Conservation (phyloP, 2,329 filamentous ascomycete species). For the Xylariaceae sp. region DNA sequence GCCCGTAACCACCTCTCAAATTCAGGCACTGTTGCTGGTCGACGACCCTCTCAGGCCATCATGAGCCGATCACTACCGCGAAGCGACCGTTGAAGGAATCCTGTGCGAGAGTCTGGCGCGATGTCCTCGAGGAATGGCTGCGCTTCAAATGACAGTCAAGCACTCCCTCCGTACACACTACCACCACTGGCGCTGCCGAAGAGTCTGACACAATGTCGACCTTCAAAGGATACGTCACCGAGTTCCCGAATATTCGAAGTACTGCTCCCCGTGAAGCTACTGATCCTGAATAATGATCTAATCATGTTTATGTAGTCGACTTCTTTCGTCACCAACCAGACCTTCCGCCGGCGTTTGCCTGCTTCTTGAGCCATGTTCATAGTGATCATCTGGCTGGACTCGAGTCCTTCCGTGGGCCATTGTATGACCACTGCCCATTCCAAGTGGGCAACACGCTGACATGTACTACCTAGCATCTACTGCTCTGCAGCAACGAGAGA, state of each 20-base stretch:
- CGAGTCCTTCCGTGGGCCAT: slow-evolving; percentile 70
- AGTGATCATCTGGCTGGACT: slow-evolving; percentile 84
- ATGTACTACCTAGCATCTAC: slow-evolving; percentile 62
- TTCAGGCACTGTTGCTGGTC: no score
- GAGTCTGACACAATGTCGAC: slow-evolving; percentile 60
- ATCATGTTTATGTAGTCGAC: slow-evolving; percentile 69
- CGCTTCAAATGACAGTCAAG: no score
- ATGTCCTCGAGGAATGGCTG: no score
- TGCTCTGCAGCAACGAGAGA: slow-evolving; percentile 81
- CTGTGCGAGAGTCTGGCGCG: no score
- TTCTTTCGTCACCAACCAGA: slow-evolving; percentile 64
- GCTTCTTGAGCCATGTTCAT: slow-evolving; percentile 89
- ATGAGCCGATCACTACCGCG: no score
- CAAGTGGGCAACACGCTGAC: not conserved
- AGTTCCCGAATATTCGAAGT: slow-evolving; percentile 77
- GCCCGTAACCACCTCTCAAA: no score
- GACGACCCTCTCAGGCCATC: no score
- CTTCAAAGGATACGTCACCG: slow-evolving; percentile 66
- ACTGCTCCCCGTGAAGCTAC: not conserved
- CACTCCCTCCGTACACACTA: no score
- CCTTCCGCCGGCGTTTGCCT: slow-evolving; percentile 63
- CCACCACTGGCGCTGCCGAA: not conserved
- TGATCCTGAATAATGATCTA: no score
- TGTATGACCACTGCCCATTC: slow-evolving; percentile 41
- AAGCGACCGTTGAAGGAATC: no score